phyloP scores from a whole-genome alignment of 1,284 basidiomycete species.

The Sphaerobolus stellatus region DNA sequence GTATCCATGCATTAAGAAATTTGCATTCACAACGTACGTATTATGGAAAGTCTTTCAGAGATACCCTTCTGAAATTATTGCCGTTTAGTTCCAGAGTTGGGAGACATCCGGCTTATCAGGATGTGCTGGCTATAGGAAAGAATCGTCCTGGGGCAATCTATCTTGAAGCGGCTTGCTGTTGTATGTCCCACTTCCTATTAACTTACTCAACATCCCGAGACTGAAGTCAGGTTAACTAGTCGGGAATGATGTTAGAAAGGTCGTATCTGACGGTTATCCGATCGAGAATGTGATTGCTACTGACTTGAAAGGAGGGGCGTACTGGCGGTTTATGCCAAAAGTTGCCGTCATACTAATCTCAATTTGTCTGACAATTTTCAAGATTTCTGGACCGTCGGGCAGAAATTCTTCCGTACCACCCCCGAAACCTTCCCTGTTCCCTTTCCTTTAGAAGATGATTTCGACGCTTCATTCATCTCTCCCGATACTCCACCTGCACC shows the following conservation, averaged over 20 bases:
- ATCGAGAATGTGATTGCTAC: slow-evolving; percentile 23
- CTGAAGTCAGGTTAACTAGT: slow-evolving; percentile 14
- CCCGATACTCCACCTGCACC: slow-evolving; percentile 8
- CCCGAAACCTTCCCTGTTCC: slow-evolving; percentile 30
- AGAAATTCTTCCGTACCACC: slow-evolving; percentile 32
- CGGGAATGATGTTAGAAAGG: slow-evolving; percentile 26
- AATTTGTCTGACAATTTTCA: slow-evolving; percentile 6
- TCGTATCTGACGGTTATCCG: slow-evolving; percentile 27
- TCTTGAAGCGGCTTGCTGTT: slow-evolving; percentile 32
- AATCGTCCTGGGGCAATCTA: slow-evolving; percentile 25
- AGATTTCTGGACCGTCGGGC: slow-evolving; percentile 28
- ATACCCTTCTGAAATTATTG: too few relatives aligned
- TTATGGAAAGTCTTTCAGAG: too few relatives aligned
- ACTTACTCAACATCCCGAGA: not conserved
- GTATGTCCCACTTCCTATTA: slow-evolving; percentile 15
- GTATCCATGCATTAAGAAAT: too few relatives aligned
- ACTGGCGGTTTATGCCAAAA: slow-evolving; percentile 14
- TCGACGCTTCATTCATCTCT: slow-evolving; percentile 28
- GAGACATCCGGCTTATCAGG: slow-evolving; percentile 20
- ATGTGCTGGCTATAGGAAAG: slow-evolving; percentile 26
- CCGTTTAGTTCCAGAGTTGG: slow-evolving; percentile 21
- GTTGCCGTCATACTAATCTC: slow-evolving; percentile 24
- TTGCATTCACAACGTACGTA: too few relatives aligned
- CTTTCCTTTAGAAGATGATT: slow-evolving; percentile 34
- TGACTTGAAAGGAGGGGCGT: slow-evolving; percentile 14